Conservation (phyloP, 2,329 filamentous ascomycete genomes). For the Colletotrichum sp. region DNA sequence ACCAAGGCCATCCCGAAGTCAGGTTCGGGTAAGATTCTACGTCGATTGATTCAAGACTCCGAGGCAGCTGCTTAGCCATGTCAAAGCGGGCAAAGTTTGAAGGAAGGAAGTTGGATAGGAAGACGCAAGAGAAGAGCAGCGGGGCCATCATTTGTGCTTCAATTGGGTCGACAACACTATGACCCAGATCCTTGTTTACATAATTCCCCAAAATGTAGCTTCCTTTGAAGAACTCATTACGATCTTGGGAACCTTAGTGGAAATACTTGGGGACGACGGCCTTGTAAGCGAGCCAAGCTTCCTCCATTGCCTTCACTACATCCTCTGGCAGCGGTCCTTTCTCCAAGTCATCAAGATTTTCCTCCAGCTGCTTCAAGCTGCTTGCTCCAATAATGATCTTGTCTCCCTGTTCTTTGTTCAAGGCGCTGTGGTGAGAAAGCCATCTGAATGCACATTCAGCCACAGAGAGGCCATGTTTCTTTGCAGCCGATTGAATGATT, state of each 20-base stretch:
- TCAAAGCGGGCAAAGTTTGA: no score
- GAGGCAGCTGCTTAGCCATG: background rate
- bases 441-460: background rate
- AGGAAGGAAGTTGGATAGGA: accelerated
- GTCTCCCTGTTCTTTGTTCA: background rate
- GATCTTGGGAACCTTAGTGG: background rate
- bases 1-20: background rate
- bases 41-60: background rate
- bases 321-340: background rate
- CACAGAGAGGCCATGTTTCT: background rate
- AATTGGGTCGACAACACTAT: accelerated
- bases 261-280: background rate
- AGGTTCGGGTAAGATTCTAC: background rate
- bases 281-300: background rate
- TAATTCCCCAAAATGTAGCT: accelerated
- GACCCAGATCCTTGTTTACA: accelerated
- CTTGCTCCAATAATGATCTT: background rate
- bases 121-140: accelerated
- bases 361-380: background rate
- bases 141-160: background rate
- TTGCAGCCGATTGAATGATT: background rate
- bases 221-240: accelerated
- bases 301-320: background rate
- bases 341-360: background rate
- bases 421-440: background rate